A percentile compares a stretch with the other conserved stretches of the same genome.
These are phyloP conservation scores for Colletotrichum higginsianum DNA, from an alignment of 2,329 filamentous ascomycete genomes.

Conservation along the genomic window DNA sequence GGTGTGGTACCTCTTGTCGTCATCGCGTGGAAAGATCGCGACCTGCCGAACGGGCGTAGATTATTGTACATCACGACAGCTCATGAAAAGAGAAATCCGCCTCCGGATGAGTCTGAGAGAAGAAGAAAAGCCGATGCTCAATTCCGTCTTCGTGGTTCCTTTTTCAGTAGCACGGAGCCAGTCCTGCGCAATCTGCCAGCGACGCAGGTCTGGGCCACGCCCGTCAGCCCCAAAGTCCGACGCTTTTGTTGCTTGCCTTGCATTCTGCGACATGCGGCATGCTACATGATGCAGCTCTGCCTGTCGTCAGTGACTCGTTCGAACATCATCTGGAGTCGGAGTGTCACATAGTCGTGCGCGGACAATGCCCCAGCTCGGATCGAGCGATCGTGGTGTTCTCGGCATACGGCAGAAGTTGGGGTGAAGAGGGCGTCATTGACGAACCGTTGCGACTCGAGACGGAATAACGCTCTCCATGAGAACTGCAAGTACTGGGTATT, in stretches of 20 bases:
- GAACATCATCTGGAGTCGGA: constrained; percentile 28
- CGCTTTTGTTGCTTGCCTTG: background rate
- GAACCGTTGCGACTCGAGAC: constrained; percentile 15
- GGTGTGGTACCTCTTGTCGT: background rate
- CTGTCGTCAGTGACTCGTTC: constrained; percentile 1
- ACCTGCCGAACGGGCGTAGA: background rate
- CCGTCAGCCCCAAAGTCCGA: background rate
- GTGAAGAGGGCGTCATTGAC: constrained; percentile 19
- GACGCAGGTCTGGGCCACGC: constrained; percentile 4
- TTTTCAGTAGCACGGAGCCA: background rate
- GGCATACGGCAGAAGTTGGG: constrained; percentile 15
- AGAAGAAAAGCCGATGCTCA: constrained; percentile 16
- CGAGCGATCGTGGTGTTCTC: constrained; percentile 14
- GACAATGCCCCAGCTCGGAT: background rate
- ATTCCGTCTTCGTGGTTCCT: background rate
- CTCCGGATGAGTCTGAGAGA: background rate
- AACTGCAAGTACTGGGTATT: too few relatives aligned
- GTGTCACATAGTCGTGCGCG: background rate
- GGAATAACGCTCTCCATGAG: background rate
- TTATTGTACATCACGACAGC: background rate
- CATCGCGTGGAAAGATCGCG: background rate
- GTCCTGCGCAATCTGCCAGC: constrained; percentile 16
- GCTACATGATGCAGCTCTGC: background rate
- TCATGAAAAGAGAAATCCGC: background rate
- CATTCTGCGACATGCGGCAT: background rate